A percentile compares a stretch with the other conserved stretches of the same genome.
These are phyloP conservation scores for Kluyveromyces starmeri DNA, from an alignment of 805 yeast genomes.

Conservation along the genomic window DNA sequence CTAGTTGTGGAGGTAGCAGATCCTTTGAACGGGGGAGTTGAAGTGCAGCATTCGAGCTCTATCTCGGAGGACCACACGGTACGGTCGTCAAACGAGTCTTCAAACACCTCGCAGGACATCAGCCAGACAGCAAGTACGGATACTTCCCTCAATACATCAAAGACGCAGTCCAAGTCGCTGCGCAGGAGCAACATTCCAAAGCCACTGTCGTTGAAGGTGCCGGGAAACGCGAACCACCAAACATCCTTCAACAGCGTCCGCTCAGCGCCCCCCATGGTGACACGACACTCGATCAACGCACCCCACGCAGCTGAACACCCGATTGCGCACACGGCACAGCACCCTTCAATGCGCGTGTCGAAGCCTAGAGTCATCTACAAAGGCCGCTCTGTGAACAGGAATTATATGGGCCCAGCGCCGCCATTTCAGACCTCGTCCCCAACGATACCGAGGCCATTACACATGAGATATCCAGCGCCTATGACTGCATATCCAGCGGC, in stretches of 20 bases:
- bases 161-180: slow-evolving; percentile 11
- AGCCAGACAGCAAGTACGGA: background rate
- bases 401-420: background rate
- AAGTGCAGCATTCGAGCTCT: too few species aligned
- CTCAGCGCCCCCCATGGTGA: slow-evolving; percentile 3
- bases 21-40: too few species aligned
- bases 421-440: slow-evolving; percentile 2
- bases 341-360: background rate
- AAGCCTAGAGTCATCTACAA: slow-evolving; percentile 3
- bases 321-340: background rate
- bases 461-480: background rate
- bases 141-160: background rate
- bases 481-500: background rate
- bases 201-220: slow-evolving; percentile 14
- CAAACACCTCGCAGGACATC: background rate
- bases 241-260: background rate
- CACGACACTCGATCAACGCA: background rate
- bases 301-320: background rate
- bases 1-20: too few species aligned
- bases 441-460: background rate
- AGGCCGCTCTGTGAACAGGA: slow-evolving; percentile 1
- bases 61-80: too few species aligned
- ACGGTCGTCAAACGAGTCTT: too few species aligned
- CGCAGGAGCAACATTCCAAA: slow-evolving; percentile 23
- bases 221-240: background rate